Base-by-base conservation (phyloP, 768 basidiomycete species). In the Strobilomyces dryophilus region DNA sequence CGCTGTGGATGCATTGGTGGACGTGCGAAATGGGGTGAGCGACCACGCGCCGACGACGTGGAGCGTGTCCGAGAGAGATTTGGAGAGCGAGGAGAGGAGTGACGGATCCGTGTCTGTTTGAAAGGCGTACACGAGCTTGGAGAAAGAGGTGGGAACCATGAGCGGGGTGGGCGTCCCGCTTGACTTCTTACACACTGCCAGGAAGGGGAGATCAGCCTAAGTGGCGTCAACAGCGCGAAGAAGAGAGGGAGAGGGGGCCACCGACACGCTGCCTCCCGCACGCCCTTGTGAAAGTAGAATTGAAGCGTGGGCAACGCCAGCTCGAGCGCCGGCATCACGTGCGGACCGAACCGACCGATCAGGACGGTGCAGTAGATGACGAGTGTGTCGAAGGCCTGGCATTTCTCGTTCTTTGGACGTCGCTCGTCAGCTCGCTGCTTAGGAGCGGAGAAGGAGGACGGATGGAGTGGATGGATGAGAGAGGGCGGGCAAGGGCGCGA, bases 281-380 rank as follows among this genome's bases (percentile, higher is more conserved):
- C 90, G 1, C 90, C 89, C 50, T 92, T 89, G 57, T 92, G 89
- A 70, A 90, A 90, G 64, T 84, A 87, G 62, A 91, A 92, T 40
- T 78, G 71, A 43, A 93, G 63, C 2, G 81, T 81, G 0, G 87
- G 88, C 2, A 92, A 70, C 2, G 86, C 79, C 4, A 92, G 78
- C 61, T 89, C 85, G 4, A 93, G 74, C 10, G 78, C 79, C 61
- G 87, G 87, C 24, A 80, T 65, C 2, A 92, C 71, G 61, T 89
- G 92, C 0, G 89, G 88, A 1, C 81, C 83, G 59, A 90, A 91
- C 3, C 77, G 74, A 1, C 78, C 71, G 0, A 80, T 79, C 0
- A 92, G 76, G 5, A 85, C 83, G 39, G 83, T 85, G 56, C 82
- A 84, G 63, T 91, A 87, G 20, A 91, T 86, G 14, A 91, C 82